Conservation (phyloP, 495 filamentous ascomycete species). For the Daldinia bambusicola region DNA sequence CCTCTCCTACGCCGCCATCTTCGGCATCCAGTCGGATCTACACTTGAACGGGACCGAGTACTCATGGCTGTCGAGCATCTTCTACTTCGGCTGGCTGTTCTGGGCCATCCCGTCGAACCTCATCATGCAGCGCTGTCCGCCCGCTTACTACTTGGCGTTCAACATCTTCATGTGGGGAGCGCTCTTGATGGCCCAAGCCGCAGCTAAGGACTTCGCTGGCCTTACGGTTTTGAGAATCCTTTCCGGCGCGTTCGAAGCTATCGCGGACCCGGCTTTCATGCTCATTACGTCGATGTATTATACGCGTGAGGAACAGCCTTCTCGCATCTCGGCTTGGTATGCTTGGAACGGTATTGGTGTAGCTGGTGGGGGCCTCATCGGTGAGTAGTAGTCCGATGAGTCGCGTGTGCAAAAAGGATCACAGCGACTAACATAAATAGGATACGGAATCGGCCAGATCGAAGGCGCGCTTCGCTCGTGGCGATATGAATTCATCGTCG, state of each 20-base stretch:
- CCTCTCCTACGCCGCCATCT: conserved; percentile 14
- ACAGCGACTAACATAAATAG: background rate
- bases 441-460: background rate
- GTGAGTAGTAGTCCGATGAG: background rate
- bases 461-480: conserved; percentile 29
- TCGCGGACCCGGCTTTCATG: conserved; percentile 24
- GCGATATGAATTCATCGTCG: conserved; percentile 42
- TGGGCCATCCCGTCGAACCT: conserved; percentile 16
- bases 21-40: conserved; percentile 18
- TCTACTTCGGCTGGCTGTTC: conserved; percentile 23
- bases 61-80: conserved; percentile 12
- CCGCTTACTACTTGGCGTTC: conserved; percentile 1
- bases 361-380: conserved; percentile 53
- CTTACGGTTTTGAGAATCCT: conserved; percentile 6
- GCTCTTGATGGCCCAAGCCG: conserved; percentile 15
- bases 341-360: conserved; percentile 55
- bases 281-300: conserved; percentile 31
- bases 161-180: conserved; percentile 18
- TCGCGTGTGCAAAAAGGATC: background rate
- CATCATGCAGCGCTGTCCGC: conserved; percentile 13
- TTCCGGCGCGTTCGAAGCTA: conserved; percentile 23
- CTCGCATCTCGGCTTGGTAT: conserved; percentile 54
- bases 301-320: conserved; percentile 32
- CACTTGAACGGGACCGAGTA: conserved; percentile 11
- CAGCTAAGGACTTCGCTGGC: conserved; percentile 5